Percentiles rank a stretch among this genome's conserved stretches.
phyloP scores from a whole-genome alignment of 441 rosid genomes.

The Pelargonium fulgidum region DNA sequence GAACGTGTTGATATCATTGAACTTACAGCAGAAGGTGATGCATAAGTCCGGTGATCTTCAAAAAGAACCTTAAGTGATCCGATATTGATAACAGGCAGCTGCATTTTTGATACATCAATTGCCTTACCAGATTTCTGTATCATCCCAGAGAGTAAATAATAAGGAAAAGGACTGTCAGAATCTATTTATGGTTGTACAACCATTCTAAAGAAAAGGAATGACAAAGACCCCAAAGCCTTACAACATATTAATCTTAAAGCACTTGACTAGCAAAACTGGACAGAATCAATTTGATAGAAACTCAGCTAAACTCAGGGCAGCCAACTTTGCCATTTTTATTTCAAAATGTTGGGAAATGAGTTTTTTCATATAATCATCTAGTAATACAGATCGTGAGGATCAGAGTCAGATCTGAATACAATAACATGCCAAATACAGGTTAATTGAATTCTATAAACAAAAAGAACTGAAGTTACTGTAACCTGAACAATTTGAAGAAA shows the following conservation, averaged over 20 bases:
- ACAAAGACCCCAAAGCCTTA: background rate
- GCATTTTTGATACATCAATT: slow-evolving; percentile 66
- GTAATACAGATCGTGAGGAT: background rate
- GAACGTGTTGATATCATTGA: slow-evolving; percentile 19
- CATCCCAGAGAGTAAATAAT: slow-evolving; percentile 20
- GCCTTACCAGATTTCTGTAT: slow-evolving; percentile 79
- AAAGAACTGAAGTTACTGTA: slow-evolving; percentile 12
- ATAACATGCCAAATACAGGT: background rate
- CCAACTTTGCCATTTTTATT: background rate
- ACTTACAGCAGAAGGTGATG: slow-evolving; percentile 83
- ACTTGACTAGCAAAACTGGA: slow-evolving; percentile 5
- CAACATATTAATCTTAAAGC: background rate
- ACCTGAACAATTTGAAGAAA: slow-evolving; percentile 87
- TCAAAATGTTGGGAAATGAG: background rate
- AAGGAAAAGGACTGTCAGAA: slow-evolving; percentile 6
- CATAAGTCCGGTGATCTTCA: slow-evolving; percentile 96
- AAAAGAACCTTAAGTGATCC: slow-evolving; percentile 74
- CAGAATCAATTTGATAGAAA: background rate
- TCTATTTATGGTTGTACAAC: slow-evolving; percentile 1
- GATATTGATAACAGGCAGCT: slow-evolving; percentile 68
- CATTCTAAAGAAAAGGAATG: slow-evolving; percentile 5
- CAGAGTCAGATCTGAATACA: background rate
- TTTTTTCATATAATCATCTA: background rate
- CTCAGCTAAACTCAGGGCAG: background rate
- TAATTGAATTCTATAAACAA: slow-evolving; percentile 20